Conservation (phyloP, 225 moss, liverwort and hornwort species). For the Polytrichum formosum region DNA sequence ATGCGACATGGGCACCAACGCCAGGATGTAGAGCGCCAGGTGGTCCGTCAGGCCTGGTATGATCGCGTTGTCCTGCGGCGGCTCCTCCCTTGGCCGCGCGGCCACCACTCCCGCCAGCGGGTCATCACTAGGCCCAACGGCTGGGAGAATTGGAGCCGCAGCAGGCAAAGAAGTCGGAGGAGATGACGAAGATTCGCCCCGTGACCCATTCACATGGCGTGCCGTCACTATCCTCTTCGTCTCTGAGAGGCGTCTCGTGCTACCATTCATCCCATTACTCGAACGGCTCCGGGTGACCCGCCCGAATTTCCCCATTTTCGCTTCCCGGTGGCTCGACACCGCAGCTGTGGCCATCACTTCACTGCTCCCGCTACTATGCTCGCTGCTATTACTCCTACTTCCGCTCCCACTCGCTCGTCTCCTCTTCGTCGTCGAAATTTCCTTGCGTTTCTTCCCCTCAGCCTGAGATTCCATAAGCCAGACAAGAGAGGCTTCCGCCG, state of each 20-base stretch:
- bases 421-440: slow-evolving; percentile 23
- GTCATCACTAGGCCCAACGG: slow-evolving; percentile 2
- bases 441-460: slow-evolving; percentile 37
- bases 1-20: slow-evolving; percentile 59
- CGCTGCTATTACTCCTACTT: slow-evolving; percentile 5
- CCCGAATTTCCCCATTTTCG: slow-evolving; percentile 20
- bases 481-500: slow-evolving; percentile 51
- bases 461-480: slow-evolving; percentile 57
- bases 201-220: too few relatives aligned
- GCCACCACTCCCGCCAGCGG: slow-evolving; percentile 6
- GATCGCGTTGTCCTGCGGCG: slow-evolving; percentile 17
- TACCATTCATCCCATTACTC: slow-evolving; percentile 37
- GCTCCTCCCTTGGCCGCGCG: slow-evolving; percentile 21
- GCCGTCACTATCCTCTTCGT: slow-evolving; percentile 1
- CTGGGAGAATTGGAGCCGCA: slow-evolving; percentile 18
- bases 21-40: slow-evolving; percentile 52
- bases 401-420: slow-evolving; percentile 7
- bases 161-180: too few relatives aligned
- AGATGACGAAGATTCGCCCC: too few relatives aligned
- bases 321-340: slow-evolving; percentile 34
- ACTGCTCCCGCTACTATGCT: neutral
- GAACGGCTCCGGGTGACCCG: slow-evolving; percentile 19
- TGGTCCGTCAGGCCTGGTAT: slow-evolving; percentile 60
- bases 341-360: slow-evolving; percentile 49
- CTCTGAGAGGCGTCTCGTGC: neutral